Percentiles rank a stretch among this genome's conserved stretches.
phyloP scores from a whole-genome alignment of 352 stramenopile genomes.

The Pythium plurisporium region DNA sequence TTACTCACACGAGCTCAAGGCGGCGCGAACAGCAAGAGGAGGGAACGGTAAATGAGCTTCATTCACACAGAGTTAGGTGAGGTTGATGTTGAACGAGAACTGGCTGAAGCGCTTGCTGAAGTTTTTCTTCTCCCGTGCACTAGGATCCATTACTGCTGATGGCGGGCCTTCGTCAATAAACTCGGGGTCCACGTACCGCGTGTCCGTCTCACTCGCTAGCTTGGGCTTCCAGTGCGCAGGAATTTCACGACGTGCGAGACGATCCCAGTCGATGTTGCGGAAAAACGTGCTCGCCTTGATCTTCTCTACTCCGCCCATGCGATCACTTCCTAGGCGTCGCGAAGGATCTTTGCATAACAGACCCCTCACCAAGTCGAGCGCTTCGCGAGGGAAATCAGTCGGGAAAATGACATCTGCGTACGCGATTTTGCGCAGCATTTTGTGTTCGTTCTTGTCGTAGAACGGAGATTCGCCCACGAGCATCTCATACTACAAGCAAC shows the following conservation, averaged over 20 bases:
- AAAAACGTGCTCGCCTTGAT: conserved; percentile 81
- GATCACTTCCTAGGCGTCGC: conserved; percentile 58
- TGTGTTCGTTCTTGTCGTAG: conserved; percentile 88
- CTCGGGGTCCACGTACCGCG: conserved; percentile 84
- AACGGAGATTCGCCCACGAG: conserved; percentile 82
- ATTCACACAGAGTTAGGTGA: no score
- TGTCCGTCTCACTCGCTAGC: conserved; percentile 82
- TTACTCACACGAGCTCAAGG: no score
- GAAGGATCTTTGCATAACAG: conserved; percentile 73
- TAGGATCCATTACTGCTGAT: conserved; percentile 77
- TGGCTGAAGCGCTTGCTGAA: conserved; percentile 86
- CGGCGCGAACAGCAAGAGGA: no score
- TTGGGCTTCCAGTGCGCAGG: conserved; percentile 81
- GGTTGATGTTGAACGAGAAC: conserved; percentile 88
- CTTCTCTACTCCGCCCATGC: conserved; percentile 53
- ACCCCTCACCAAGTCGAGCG: conserved; percentile 68
- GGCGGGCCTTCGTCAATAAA: conserved; percentile 85
- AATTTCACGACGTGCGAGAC: conserved; percentile 60
- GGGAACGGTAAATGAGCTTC: no score
- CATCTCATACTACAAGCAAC: conserved; percentile 92
- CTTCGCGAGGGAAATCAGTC: conserved; percentile 67
- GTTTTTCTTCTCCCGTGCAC: conserved; percentile 48
- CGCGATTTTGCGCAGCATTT: conserved; percentile 83
- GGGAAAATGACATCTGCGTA: conserved; percentile 76
- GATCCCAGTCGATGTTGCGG: conserved; percentile 67